These are phyloP conservation scores for Elsinoe fawcettii DNA, from an alignment of 2,329 filamentous ascomycete species.

Conservation along the genomic window DNA sequence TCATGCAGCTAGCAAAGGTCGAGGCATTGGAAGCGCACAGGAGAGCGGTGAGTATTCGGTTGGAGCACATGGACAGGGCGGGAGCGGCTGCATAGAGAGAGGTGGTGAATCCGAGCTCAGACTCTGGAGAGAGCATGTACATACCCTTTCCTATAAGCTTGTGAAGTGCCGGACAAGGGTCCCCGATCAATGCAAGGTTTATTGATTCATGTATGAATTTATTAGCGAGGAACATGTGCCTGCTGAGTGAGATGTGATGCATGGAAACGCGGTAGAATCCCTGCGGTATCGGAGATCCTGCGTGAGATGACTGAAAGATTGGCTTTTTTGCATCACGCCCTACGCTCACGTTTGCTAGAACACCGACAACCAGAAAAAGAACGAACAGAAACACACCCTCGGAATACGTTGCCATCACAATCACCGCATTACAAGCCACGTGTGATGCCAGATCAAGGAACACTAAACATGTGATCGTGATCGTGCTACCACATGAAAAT, in stretches of 20 bases:
- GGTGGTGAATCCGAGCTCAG: not conserved
- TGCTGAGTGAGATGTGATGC: not conserved
- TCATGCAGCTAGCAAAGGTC: slow-evolving; percentile 91
- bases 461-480: slow-evolving; percentile 3
- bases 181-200: not conserved
- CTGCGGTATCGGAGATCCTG: slow-evolving; percentile 3
- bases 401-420: slow-evolving; percentile 5
- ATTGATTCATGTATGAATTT: not conserved
- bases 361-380: not conserved
- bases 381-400: not conserved
- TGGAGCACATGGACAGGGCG: slow-evolving; percentile 32
- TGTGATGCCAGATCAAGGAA: not conserved
- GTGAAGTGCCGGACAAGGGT: not conserved
- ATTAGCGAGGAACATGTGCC: not conserved
- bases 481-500: slow-evolving; percentile 6
- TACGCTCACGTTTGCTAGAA: not conserved
- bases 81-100: not conserved
- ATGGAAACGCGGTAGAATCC: not conserved
- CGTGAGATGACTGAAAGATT: not conserved
- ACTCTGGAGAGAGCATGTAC: slow-evolving; percentile 5
- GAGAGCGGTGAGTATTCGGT: slow-evolving; percentile 58
- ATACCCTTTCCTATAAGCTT: slow-evolving; percentile 7
- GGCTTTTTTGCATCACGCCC: not conserved
- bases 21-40: slow-evolving; percentile 93
- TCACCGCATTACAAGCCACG: slow-evolving; percentile 10